A percentile compares a stretch with the other conserved stretches of the same genome.
Evolutionary conservation across 176 grass and related monocot species (phyloP).

Genomic region (Bolboschoenus planiculmis): DNA sequence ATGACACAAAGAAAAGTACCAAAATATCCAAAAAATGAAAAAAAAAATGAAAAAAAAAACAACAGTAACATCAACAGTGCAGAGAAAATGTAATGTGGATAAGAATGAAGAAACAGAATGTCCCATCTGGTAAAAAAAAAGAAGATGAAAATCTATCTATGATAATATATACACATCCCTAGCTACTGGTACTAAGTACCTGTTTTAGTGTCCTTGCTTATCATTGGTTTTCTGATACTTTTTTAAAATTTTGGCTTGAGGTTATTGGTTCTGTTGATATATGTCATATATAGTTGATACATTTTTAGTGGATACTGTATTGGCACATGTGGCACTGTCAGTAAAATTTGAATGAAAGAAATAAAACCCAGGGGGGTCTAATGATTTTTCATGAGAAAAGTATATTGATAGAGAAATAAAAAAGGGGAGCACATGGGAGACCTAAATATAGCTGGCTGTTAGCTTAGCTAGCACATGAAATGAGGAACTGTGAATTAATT

Average conservation of each 20-base stretch:
- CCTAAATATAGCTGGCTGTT: constrained; percentile 6
- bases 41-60: not conserved
- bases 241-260: not conserved
- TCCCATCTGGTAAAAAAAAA: not conserved
- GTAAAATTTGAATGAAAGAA: constrained; percentile 3
- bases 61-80: not conserved
- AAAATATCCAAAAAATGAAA: no score
- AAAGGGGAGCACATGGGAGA: not conserved
- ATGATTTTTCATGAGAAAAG: constrained; percentile 9
- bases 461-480: constrained; percentile 13
- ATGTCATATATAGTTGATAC: not conserved
- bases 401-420: not conserved
- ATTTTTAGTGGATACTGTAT: not conserved
- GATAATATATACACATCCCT: not conserved
- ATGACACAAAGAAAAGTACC: not conserved
- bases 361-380: not conserved
- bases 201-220: not conserved
- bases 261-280: not conserved
- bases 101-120: not conserved
- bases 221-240: not conserved
- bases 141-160: not conserved
- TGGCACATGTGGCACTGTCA: constrained; percentile 13
- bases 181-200: not conserved
- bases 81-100: not conserved
- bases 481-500: not conserved